A percentile compares a stretch with the other conserved stretches of the same genome.
Conservation (phyloP, 139 green algal genomes). For the Chlorella vulgaris region DNA sequence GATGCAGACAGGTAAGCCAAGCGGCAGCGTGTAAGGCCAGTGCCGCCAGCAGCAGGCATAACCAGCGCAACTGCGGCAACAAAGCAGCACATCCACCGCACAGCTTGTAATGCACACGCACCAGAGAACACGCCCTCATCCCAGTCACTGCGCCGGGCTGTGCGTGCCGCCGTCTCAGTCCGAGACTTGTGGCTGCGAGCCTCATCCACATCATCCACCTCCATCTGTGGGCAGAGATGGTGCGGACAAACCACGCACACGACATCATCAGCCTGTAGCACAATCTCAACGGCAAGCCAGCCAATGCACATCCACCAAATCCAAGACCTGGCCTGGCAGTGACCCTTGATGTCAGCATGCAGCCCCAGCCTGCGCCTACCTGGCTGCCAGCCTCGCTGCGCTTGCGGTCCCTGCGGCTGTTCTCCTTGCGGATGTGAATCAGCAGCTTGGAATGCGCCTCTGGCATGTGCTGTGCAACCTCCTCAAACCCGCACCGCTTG, state of each 20-base stretch:
- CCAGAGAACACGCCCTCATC: slow-evolving; percentile 80
- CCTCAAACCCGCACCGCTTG: slow-evolving; percentile 83
- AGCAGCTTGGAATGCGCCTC: slow-evolving; percentile 80
- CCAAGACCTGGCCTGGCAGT: neutral
- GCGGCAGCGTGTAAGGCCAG: neutral
- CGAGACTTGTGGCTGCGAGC: slow-evolving; percentile 30
- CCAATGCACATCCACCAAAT: too few relatives aligned
- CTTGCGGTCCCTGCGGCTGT: slow-evolving; percentile 56
- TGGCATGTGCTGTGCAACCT: slow-evolving; percentile 77
- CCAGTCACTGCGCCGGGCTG: slow-evolving; percentile 74
- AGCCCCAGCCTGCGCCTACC: too few relatives aligned
- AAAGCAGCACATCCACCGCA: neutral
- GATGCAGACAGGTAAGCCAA: neutral
- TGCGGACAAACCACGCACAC: too few relatives aligned
- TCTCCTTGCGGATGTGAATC: slow-evolving; percentile 88
- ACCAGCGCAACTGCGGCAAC: neutral
- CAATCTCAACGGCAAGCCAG: too few relatives aligned
- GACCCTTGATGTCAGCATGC: too few relatives aligned
- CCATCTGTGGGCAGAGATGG: slow-evolving; percentile 38
- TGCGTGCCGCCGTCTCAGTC: slow-evolving; percentile 44
- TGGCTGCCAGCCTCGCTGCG: slow-evolving; percentile 41
- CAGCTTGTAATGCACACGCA: neutral
- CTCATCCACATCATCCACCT: slow-evolving; percentile 39
- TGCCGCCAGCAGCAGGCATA: neutral
- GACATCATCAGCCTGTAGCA: too few relatives aligned